Base-by-base conservation (phyloP, 2,329 filamentous ascomycete species). In the Diaporthe citri region DNA sequence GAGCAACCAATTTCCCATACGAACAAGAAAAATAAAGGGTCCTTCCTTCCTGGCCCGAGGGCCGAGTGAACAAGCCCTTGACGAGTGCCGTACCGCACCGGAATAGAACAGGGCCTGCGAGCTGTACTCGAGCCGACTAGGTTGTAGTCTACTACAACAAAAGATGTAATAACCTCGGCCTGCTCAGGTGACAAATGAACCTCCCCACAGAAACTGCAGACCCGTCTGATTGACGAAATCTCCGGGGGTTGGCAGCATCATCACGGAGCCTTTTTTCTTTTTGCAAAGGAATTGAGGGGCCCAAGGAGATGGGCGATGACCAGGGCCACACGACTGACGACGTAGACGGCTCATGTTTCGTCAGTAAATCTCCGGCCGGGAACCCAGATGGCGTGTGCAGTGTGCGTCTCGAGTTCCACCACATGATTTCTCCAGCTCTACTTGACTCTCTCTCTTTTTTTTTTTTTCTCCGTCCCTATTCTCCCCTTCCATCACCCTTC, bases 331-430 rank as follows among this genome's bases (percentile, higher is more conserved):
- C 17, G 15, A 43, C n/a, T 62, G 59, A 62, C 59, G n/a, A 62
- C 59, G 39, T 31, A 34, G 43, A 36, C 62, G 62, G 43, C 62
- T 31, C 12, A 51, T 48, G 43, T 51, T 67, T 67, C 64, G 64
- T 55, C 64, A 69, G 15, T 28, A 69, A 69, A 69, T 69, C 64
- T 69, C 64, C 64, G 64, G 48, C 34, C 34, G n/a, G n/a, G n/a
- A n/a, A n/a, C n/a, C n/a, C n/a, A n/a, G n/a, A n/a, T n/a, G n/a
- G n/a, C n/a, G 46, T 51, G 62, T 48, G 62, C 62, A 51, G 43
- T 66, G 62, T n/a, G n/a, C 43, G 17, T 67, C 46, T 67, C 64
- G 64, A 41, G 64, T 55, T 55, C 46, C 64, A 55, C 64, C 34
- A 39, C 46, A 52, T 20, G 31, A 28, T 41, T 39, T 41, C 46